Evolutionary conservation across 192 early-diverging fungal genomes (phyloP).

Genomic region (Lunasporangiospora selenospora): DNA sequence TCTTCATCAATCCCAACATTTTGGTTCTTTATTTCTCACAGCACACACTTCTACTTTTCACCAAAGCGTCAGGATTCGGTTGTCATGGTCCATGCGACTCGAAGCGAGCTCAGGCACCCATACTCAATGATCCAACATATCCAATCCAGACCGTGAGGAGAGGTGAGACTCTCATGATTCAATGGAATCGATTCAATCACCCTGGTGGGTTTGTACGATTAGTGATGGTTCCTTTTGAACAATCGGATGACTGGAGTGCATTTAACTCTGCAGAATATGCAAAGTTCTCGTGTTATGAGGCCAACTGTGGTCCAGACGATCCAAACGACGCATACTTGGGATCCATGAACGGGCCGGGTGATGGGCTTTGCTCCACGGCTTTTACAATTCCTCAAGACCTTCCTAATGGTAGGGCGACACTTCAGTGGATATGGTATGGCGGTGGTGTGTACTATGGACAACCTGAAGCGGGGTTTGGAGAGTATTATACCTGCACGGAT

Average conservation of each 20-base stretch:
- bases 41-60: conserved; percentile 5
- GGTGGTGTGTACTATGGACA: conserved; percentile 67
- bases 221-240: conserved; percentile 63
- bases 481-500: conserved; percentile 66
- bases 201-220: conserved; percentile 69
- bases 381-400: conserved; percentile 60
- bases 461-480: conserved; percentile 60
- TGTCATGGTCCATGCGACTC: conserved; percentile 68
- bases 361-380: conserved; percentile 55
- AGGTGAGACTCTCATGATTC: conserved; percentile 56
- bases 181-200: conserved; percentile 66
- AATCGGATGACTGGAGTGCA: conserved; percentile 62
- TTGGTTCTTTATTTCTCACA: neutral
- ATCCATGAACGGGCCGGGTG: conserved; percentile 59
- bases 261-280: conserved; percentile 58
- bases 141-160: conserved; percentile 59
- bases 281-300: conserved; percentile 66
- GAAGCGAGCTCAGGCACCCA: conserved; percentile 52
- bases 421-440: conserved; percentile 71
- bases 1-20: neutral
- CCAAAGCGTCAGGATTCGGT: conserved; percentile 59
- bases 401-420: conserved; percentile 58
- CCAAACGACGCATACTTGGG: conserved; percentile 50
- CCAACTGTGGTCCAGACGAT: conserved; percentile 59
- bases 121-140: conserved; percentile 58